phyloP scores from a whole-genome alignment of 768 basidiomycete genomes.

The Nevesoporus exiguus region DNA sequence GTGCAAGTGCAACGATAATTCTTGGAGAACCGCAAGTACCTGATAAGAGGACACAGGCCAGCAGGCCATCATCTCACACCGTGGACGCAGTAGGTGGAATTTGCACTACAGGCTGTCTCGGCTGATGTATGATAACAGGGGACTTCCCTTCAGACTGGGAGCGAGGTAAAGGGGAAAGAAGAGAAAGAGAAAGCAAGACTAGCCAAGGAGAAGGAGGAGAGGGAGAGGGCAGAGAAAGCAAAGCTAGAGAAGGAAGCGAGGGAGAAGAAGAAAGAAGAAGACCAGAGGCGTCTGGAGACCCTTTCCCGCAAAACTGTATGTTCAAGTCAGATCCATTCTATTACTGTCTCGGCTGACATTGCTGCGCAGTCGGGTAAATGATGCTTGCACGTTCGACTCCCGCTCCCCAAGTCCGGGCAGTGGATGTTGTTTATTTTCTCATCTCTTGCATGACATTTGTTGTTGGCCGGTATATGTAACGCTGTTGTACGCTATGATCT shows the following conservation, averaged over 20 bases:
- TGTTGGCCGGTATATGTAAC: not conserved
- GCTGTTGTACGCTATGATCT: constrained; percentile 3
- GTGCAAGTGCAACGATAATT: not conserved
- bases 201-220: not conserved
- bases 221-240: not conserved
- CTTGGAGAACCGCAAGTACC: constrained; percentile 15
- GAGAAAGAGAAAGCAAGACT: not conserved
- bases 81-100: constrained; percentile 12
- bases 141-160: not conserved
- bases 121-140: constrained; percentile 6
- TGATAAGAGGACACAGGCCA: not conserved
- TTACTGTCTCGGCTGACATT: not conserved
- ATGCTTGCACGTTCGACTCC: not conserved
- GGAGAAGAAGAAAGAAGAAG: not conserved
- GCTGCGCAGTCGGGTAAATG: constrained; percentile 1
- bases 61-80: not conserved
- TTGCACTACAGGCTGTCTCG: not conserved
- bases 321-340: not conserved
- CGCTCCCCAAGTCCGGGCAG: not conserved
- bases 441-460: constrained; percentile 5
- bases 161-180: not conserved
- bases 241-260: not conserved
- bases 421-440: constrained; percentile 9
- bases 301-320: not conserved
- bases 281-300: not conserved